Evolutionary conservation across 106 monocot genomes (phyloP).

Genomic region (Acanthochlamys bracteata): DNA sequence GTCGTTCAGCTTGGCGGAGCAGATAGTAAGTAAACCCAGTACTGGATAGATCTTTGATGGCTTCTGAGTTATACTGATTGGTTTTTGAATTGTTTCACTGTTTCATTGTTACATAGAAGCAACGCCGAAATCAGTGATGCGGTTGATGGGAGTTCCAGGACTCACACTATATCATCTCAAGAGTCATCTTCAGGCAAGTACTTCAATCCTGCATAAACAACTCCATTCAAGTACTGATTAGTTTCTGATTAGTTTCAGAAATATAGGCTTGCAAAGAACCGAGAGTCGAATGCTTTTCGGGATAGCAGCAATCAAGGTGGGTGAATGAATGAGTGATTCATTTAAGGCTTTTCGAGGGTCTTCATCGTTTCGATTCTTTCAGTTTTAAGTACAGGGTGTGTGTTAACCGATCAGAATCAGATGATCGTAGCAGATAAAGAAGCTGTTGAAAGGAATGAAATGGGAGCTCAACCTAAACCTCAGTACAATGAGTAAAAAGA

Average conservation of each 20-base stretch:
- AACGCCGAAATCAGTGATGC: conserved; percentile 64
- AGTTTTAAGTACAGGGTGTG: neutral
- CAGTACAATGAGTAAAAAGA: conserved; percentile 28
- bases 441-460: neutral
- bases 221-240: neutral
- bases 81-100: neutral
- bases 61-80: neutral
- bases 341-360: neutral
- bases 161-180: conserved; percentile 80
- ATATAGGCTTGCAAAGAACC: conserved; percentile 53
- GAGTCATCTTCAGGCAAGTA: conserved; percentile 70
- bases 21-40: conserved; percentile 43
- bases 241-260: conserved; percentile 34
- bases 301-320: conserved; percentile 14
- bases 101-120: conserved; percentile 42
- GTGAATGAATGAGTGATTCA: neutral
- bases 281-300: conserved; percentile 3
- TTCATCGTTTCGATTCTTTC: neutral
- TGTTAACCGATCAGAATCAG: neutral
- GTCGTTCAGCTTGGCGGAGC: conserved; percentile 59
- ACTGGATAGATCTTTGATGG: neutral
- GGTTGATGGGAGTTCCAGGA: conserved; percentile 61
- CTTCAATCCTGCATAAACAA: neutral
- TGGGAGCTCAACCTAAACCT: conserved; percentile 1
- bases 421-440: neutral